Conservation (phyloP, 2,329 filamentous ascomycete species). For the Diaporthe citriasiana region DNA sequence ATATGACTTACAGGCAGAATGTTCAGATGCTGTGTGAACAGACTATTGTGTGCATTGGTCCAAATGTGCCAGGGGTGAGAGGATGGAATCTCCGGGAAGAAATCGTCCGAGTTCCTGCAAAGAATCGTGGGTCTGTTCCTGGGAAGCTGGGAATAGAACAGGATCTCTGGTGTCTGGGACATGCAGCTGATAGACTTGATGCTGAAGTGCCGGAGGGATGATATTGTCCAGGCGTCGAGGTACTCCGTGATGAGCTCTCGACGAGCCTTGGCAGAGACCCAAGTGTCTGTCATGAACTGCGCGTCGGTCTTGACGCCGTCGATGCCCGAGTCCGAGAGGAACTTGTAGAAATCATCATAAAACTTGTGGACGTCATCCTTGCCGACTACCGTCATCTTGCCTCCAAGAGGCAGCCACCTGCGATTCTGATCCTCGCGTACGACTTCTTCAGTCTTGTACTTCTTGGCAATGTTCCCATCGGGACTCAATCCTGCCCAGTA, state of each 20-base stretch:
- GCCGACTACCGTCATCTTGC: conserved; percentile 79
- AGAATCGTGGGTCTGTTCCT: conserved; percentile 80
- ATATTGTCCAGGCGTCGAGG: conserved; percentile 87
- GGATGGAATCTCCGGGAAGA: conserved; percentile 84
- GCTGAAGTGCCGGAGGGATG: conserved; percentile 82
- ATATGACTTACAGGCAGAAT: conserved; percentile 71
- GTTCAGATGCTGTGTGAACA: conserved; percentile 88
- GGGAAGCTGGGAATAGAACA: conserved; percentile 88
- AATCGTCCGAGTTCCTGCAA: conserved; percentile 90
- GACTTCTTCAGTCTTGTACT: conserved; percentile 81
- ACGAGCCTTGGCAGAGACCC: conserved; percentile 77
- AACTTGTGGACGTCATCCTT: conserved; percentile 81
- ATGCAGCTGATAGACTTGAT: conserved; percentile 91
- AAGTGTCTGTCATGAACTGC: conserved; percentile 88
- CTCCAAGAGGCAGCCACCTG: conserved; percentile 66
- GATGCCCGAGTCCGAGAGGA: conserved; percentile 80
- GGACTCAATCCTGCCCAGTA: conserved; percentile 94
- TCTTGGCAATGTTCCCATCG: conserved; percentile 78
- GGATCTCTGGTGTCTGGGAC: conserved; percentile 87
- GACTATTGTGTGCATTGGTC: conserved; percentile 89
- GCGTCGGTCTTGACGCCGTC: conserved; percentile 94
- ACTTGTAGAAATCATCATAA: conserved; percentile 93
- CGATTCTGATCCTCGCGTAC: conserved; percentile 63
- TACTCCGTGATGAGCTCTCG: conserved; percentile 80
- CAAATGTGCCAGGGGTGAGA: conserved; percentile 97